These are phyloP conservation scores for Globisporangium perplexum DNA, from an alignment of 352 stramenopile species.

Conservation along the genomic window DNA sequence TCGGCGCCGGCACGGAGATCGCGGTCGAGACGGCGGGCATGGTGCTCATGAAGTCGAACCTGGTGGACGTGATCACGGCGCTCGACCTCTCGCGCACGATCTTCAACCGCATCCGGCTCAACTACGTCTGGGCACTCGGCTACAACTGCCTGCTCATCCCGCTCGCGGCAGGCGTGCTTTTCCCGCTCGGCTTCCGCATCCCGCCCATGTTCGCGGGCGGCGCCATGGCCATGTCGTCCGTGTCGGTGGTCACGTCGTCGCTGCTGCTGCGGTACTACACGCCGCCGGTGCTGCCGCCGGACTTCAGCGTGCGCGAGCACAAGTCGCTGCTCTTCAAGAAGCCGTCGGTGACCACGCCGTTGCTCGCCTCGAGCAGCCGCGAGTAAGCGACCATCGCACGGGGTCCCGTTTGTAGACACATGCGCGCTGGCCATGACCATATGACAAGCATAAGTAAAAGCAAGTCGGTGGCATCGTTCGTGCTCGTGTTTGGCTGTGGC, in stretches of 20 bases:
- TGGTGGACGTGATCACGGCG: slow-evolving; percentile 94
- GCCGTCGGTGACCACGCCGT: slow-evolving; percentile 58
- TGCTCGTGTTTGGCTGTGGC: no score
- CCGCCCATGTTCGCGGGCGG: slow-evolving; percentile 95
- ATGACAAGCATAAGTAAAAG: not conserved
- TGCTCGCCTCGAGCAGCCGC: slow-evolving; percentile 67
- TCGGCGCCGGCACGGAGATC: slow-evolving; percentile 95
- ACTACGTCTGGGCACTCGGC: slow-evolving; percentile 97
- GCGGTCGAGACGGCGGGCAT: slow-evolving; percentile 97
- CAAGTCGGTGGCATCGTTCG: no score
- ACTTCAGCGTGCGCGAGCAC: slow-evolving; percentile 50
- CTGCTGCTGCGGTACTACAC: slow-evolving; percentile 91
- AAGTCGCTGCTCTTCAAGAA: slow-evolving; percentile 85
- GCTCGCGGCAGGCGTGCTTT: slow-evolving; percentile 95
- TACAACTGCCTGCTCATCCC: slow-evolving; percentile 99
- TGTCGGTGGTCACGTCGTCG: slow-evolving; percentile 95
- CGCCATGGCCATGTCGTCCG: slow-evolving; percentile 95
- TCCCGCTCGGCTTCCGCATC: slow-evolving; percentile 91
- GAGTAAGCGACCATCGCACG: slow-evolving; percentile 27
- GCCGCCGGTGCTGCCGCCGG: slow-evolving; percentile 59
- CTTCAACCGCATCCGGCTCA: slow-evolving; percentile 95
- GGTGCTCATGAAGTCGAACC: slow-evolving; percentile 85
- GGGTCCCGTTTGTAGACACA: no score
- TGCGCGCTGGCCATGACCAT: no score
- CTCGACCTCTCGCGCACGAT: slow-evolving; percentile 95